These are phyloP conservation scores for Suillus plorans DNA, from an alignment of 768 basidiomycete species.

Conservation along the genomic window DNA sequence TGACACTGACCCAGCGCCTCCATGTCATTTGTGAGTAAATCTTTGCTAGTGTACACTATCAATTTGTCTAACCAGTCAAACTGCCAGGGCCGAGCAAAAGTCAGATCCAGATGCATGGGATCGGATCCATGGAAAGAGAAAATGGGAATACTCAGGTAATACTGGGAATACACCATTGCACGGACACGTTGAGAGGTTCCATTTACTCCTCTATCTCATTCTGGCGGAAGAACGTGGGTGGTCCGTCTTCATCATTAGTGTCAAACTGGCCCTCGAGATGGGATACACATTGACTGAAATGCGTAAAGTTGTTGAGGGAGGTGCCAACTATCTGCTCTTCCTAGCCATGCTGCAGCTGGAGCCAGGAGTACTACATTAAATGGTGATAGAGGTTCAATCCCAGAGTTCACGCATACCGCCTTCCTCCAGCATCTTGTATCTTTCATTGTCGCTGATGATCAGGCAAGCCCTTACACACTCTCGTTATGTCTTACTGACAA, in stretches of 20 bases:
- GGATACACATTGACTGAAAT: background rate
- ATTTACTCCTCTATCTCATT: background rate
- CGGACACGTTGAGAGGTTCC: background rate
- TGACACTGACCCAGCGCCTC: background rate
- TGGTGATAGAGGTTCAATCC: background rate
- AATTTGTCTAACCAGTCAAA: no score
- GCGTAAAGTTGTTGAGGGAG: background rate
- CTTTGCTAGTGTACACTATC: no score
- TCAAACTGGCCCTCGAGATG: background rate
- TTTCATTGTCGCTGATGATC: background rate
- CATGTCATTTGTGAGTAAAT: no score
- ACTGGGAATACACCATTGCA: background rate
- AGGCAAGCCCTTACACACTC: background rate
- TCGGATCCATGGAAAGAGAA: background rate
- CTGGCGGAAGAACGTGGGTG: background rate
- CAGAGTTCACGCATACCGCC: background rate
- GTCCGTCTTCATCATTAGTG: background rate
- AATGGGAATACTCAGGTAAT: background rate
- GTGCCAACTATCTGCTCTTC: background rate
- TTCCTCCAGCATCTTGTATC: background rate
- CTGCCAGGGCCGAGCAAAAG: no score
- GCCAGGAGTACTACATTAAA: background rate
- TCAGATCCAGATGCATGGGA: no score
- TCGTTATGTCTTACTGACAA: background rate
- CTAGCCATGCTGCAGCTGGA: background rate